phyloP scores from a whole-genome alignment of 2,329 filamentous ascomycete genomes.

The Anthostomella pinea region DNA sequence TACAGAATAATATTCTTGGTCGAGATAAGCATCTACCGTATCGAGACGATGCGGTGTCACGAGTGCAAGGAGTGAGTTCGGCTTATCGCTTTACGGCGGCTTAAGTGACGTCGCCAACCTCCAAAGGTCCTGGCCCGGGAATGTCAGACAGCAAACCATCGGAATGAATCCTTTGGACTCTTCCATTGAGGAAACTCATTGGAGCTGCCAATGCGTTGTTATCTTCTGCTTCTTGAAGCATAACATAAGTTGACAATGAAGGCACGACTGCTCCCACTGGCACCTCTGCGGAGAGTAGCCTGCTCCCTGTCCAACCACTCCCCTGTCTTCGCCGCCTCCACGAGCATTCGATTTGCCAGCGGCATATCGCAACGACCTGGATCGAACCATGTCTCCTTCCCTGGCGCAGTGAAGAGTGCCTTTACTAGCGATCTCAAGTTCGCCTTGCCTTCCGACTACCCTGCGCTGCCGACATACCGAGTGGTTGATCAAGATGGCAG shows the following conservation, averaged over 20 bases:
- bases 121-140: conserved; percentile 18
- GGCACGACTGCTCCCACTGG: conserved; percentile 18
- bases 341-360: conserved; percentile 39
- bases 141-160: conserved; percentile 15
- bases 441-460: conserved; percentile 66
- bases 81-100: conserved; percentile 28
- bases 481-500: conserved; percentile 85
- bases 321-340: conserved; percentile 14
- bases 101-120: conserved; percentile 29
- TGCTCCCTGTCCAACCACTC: conserved; percentile 16
- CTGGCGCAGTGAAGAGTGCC: conserved; percentile 90
- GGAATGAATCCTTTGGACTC: conserved; percentile 1
- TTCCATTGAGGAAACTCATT: not conserved
- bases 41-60: too few species aligned
- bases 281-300: conserved; percentile 20
- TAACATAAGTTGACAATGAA: conserved; percentile 23
- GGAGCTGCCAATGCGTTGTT: not conserved
- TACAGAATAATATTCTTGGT: too few species aligned
- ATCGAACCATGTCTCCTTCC: conserved; percentile 66
- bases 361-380: conserved; percentile 56
- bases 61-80: too few species aligned
- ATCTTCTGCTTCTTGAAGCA: not conserved
- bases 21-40: too few species aligned
- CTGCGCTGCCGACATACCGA: conserved; percentile 85
- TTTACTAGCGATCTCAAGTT: conserved; percentile 83